Evolutionary conservation across 345 rosid genomes (phyloP).

Genomic region (Gossypium mustelinum): DNA sequence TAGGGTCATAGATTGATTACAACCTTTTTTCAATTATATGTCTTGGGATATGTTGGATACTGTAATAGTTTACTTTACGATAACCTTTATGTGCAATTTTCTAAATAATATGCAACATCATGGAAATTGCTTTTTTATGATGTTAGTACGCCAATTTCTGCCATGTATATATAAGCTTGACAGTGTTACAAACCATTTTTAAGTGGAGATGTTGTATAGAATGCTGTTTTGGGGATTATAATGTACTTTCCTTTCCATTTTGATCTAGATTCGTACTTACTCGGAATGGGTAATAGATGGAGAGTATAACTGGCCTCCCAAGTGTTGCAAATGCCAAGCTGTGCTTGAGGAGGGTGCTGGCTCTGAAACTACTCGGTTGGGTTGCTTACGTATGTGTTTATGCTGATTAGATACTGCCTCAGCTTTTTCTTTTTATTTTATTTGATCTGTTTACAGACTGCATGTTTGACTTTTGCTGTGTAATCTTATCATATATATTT

Average conservation of each 20-base stretch:
- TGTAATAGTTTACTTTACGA: background rate
- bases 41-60: background rate
- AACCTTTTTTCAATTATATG: background rate
- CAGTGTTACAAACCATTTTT: background rate
- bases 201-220: constrained; percentile 5
- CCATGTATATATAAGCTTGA: constrained; percentile 9
- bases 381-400: constrained; percentile 85
- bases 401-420: constrained; percentile 18
- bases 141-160: constrained; percentile 4
- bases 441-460: background rate
- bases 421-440: background rate
- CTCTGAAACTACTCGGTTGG: constrained; percentile 80
- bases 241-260: background rate
- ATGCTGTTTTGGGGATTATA: constrained; percentile 7
- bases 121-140: background rate
- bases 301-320: constrained; percentile 78
- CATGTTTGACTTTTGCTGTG: constrained; percentile 1
- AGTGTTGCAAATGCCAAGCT: constrained; percentile 46
- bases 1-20: background rate
- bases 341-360: constrained; percentile 64
- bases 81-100: background rate
- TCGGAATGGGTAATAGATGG: constrained; percentile 99
- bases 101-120: background rate
- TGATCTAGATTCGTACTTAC: constrained; percentile 77
- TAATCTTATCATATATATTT: constrained; percentile 18